Base-by-base conservation (phyloP, 179 eudicot species). In the Gypsophila paniculata region DNA sequence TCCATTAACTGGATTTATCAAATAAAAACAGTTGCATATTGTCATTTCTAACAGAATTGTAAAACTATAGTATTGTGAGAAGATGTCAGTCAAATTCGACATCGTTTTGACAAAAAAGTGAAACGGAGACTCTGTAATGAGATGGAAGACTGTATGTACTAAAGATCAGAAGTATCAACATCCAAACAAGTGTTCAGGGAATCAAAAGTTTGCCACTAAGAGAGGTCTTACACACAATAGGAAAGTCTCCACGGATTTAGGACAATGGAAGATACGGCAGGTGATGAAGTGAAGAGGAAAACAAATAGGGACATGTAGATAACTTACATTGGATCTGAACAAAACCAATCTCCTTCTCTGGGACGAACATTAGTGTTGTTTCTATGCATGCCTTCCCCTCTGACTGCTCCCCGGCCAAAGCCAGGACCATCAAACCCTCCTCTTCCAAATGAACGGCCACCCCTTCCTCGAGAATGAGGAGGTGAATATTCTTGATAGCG, bases 271-370 rank as follows among this genome's bases (percentile, higher is more conserved):
- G 34, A 29, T n/a, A n/a, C 34, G 34, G 34, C 4, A 29, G n/a
- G n/a, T n/a, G 42, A 36, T 36, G 42, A 36, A 42, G 46, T 42
- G 11, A 38, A 34, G 14, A 22, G 22, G 6, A 8, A 18, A 19
- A 25, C n/a, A 70, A 39, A 2, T 17, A 8, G 21, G 53, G 34
- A 39, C 22, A 69, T n/a, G 57, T 8, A 23, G 11, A 38, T 22
- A 23, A 82, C 93, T 85, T 84, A 91, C 99, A 71, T 46, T 25
- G 96, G 96, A 81, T 91, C 90, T 8, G 88, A 66, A 68, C 99
- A 91, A 62, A 81, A 78, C 99, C 99, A 91, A 78, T 91, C 98
- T 69, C 98, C 97, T 76, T 93, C 96, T 75, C 98, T 85, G 51
- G 96, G 97, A 38, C 85, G 88, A 29, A 91, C 92, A 82, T 94